Percentiles rank a stretch among this genome's conserved stretches.
phyloP scores from a whole-genome alignment of 805 yeast genomes.

The Yarrowia keelungensis region DNA sequence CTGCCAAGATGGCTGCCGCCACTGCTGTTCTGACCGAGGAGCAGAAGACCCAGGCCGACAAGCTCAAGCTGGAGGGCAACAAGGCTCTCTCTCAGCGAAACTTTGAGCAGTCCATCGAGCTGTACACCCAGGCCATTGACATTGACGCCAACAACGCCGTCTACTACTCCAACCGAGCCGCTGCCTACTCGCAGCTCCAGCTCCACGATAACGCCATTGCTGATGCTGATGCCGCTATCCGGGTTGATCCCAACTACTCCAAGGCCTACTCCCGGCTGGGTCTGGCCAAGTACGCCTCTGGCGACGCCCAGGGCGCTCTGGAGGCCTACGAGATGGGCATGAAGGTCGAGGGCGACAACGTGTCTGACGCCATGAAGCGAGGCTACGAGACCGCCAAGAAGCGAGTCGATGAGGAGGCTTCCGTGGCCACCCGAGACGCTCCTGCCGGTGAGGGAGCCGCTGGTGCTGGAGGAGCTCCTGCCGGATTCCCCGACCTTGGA shows the following conservation, averaged over 20 bases:
- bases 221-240: constrained; percentile 85
- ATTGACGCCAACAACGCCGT: constrained; percentile 77
- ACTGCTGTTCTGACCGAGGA: constrained; percentile 48
- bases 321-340: constrained; percentile 90
- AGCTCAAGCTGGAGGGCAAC: constrained; percentile 85
- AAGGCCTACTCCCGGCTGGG: constrained; percentile 97
- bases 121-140: constrained; percentile 81
- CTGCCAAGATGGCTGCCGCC: constrained; percentile 31
- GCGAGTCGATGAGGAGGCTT: constrained; percentile 74
- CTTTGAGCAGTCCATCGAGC: constrained; percentile 71
- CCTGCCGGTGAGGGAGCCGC: constrained; percentile 47
- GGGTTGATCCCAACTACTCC: constrained; percentile 77
- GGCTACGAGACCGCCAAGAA: constrained; percentile 94
- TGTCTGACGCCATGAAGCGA: constrained; percentile 87
- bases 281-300: constrained; percentile 90
- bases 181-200: constrained; percentile 84
- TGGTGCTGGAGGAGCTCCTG: constrained; percentile 42
- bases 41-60: constrained; percentile 80
- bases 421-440: constrained; percentile 51
- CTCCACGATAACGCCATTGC: constrained; percentile 77
- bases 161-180: constrained; percentile 93
- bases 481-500: constrained; percentile 79
- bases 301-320: constrained; percentile 88
- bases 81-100: constrained; percentile 81
- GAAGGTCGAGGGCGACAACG: constrained; percentile 82